phyloP scores from a whole-genome alignment of 768 basidiomycete species.

The Rhizopogon vulgaris region DNA sequence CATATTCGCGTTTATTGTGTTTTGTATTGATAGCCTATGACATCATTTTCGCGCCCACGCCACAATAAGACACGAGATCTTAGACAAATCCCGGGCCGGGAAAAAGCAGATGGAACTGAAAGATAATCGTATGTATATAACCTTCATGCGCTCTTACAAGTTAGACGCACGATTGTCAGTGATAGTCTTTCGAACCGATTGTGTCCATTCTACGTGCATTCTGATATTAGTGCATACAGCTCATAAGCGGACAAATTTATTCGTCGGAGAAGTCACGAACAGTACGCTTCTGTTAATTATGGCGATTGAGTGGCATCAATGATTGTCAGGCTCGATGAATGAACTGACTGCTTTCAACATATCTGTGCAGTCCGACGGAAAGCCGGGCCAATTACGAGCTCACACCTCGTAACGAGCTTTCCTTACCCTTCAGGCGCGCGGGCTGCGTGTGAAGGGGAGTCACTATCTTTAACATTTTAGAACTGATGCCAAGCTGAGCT shows the following conservation, averaged over 20 bases:
- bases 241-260: too few species aligned
- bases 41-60: neutral
- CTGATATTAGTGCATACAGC: too few species aligned
- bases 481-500: neutral
- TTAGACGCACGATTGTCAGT: too few species aligned
- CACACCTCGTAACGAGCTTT: conserved; percentile 1
- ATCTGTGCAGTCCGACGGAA: neutral
- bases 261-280: neutral
- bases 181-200: too few species aligned
- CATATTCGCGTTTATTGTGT: neutral
- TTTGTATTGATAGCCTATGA: neutral
- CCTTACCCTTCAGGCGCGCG: neutral
- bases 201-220: too few species aligned
- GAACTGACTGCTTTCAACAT: neutral
- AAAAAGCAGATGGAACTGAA: too few species aligned
- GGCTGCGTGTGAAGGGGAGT: conserved; percentile 5
- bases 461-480: conserved; percentile 1
- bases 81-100: neutral
- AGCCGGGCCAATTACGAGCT: neutral
- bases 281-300: neutral
- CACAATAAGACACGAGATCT: neutral
- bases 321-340: neutral
- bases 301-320: neutral
- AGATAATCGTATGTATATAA: too few species aligned
- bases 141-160: too few species aligned